phyloP scores from a whole-genome alignment of 768 basidiomycete species.

The Amanita subjunquillea region DNA sequence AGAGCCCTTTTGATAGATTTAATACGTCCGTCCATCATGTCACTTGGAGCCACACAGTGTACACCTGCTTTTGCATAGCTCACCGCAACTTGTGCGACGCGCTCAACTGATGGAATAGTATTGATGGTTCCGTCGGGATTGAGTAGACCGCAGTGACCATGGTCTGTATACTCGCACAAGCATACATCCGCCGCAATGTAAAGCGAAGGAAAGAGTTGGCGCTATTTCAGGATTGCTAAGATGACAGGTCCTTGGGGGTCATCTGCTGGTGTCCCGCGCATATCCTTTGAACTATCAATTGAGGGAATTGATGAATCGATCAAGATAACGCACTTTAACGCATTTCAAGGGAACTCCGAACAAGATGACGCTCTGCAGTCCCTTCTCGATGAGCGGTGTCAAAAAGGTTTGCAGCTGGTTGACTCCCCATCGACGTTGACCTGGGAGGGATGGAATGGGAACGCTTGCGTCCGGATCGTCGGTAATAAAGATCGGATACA shows the following conservation, averaged over 20 bases:
- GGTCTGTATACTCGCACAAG: conserved; percentile 98
- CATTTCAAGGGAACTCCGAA: conserved; percentile 88
- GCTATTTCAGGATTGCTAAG: conserved; percentile 74
- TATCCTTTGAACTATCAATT: conserved; percentile 46
- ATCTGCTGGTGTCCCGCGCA: conserved; percentile 78
- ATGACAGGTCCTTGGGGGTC: conserved; percentile 89
- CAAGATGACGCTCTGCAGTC: conserved; percentile 83
- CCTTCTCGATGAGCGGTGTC: conserved; percentile 80
- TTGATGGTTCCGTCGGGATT: conserved; percentile 50
- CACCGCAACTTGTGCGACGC: conserved; percentile 88
- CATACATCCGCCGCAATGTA: conserved; percentile 95
- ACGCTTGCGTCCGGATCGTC: conserved; percentile 46
- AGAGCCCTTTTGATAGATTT: conserved; percentile 79
- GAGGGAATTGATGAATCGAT: neutral
- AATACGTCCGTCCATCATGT: conserved; percentile 99
- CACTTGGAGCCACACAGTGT: conserved; percentile 95
- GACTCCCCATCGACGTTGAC: conserved; percentile 92
- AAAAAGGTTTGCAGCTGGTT: conserved; percentile 85
- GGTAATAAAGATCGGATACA: conserved; percentile 98
- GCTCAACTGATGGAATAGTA: conserved; percentile 66
- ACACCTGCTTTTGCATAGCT: conserved; percentile 93
- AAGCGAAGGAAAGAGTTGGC: conserved; percentile 66
- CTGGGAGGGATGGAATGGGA: conserved; percentile 63
- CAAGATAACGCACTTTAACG: conserved; percentile 43
- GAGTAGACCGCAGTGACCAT: conserved; percentile 84